Conservation (phyloP, 768 basidiomycete species). For the Leccinellum luteum region DNA sequence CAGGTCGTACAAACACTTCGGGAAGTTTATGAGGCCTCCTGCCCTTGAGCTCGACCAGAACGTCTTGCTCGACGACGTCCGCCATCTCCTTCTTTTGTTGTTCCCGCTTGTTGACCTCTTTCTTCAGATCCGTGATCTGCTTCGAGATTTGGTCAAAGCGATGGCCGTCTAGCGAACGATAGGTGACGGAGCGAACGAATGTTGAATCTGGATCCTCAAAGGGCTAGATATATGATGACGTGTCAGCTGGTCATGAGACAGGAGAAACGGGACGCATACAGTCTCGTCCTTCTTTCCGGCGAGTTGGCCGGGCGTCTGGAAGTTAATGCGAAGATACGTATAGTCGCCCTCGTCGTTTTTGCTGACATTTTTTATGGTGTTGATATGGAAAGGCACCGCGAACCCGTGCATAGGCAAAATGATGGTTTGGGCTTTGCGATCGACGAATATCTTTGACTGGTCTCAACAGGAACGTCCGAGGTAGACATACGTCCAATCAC, state of each 20-base stretch:
- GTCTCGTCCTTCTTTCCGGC: conserved; percentile 99
- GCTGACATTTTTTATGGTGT: conserved; percentile 95
- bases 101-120: conserved; percentile 95
- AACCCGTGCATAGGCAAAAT: conserved; percentile 93
- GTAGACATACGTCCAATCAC: conserved; percentile 23
- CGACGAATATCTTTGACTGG: conserved; percentile 73
- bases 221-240: conserved; percentile 46
- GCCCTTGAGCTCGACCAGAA: conserved; percentile 84
- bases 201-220: conserved; percentile 97
- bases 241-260: conserved; percentile 5
- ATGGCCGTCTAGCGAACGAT: conserved; percentile 84
- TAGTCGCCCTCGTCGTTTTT: conserved; percentile 97
- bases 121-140: conserved; percentile 93
- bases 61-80: conserved; percentile 94
- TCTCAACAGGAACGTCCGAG: conserved; percentile 7
- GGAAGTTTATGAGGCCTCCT: conserved; percentile 81
- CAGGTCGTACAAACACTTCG: conserved; percentile 91
- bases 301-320: conserved; percentile 96
- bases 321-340: conserved; percentile 94
- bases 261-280: conserved; percentile 39
- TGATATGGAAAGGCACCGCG: conserved; percentile 97
- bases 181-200: conserved; percentile 93
- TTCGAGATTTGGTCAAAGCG: conserved; percentile 88
- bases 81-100: conserved; percentile 98
- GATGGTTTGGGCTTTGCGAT: conserved; percentile 86